These are phyloP conservation scores for Termitomyces sp. DNA, from an alignment of 768 basidiomycete genomes.

Conservation along the genomic window DNA sequence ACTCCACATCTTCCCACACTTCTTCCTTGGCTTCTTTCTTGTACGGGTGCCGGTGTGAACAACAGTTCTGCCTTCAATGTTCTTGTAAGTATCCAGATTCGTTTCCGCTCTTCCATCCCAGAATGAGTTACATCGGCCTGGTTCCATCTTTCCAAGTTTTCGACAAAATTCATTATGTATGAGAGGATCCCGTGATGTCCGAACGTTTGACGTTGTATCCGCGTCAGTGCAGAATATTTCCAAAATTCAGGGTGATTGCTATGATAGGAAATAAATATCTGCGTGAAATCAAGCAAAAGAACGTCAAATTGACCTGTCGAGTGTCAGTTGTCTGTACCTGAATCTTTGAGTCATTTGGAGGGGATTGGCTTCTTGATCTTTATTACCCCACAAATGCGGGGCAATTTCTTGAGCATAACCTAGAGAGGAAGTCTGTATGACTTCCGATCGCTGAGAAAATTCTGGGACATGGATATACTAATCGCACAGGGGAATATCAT, in stretches of 20 bases:
- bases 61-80: background rate
- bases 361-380: background rate
- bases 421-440: background rate
- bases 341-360: background rate
- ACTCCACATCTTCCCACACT: constrained; percentile 3
- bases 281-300: background rate
- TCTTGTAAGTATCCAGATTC: background rate
- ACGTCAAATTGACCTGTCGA: background rate
- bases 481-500: background rate
- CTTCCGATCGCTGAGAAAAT: background rate
- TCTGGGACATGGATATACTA: background rate
- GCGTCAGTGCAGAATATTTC: constrained; percentile 1
- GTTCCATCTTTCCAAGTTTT: background rate
- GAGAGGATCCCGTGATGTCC: constrained; percentile 6
- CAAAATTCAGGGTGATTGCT: constrained; percentile 8
- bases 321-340: background rate
- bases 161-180: background rate
- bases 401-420: constrained; percentile 1
- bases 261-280: constrained; percentile 11
- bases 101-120: background rate
- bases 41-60: constrained; percentile 5
- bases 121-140: background rate
- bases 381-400: constrained; percentile 8
- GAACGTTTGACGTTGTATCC: constrained; percentile 9
- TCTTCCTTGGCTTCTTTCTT: constrained; percentile 2